Evolutionary conservation across 73 alveolate species (phyloP).

Genomic region (Diophrys sp.): DNA sequence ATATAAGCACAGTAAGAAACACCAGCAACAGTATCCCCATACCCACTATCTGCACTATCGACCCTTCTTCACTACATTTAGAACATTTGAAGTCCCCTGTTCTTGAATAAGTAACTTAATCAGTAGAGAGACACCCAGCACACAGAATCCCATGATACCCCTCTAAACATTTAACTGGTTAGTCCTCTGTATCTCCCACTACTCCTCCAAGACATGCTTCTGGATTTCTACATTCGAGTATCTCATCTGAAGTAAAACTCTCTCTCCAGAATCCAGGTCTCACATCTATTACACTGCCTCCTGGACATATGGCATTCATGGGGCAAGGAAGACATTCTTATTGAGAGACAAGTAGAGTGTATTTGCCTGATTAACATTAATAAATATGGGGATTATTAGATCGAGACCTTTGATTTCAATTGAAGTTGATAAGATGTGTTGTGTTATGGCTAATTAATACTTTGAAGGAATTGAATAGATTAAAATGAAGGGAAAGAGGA

Average conservation of each 20-base stretch:
- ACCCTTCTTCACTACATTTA: conserved; percentile 9
- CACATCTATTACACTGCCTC: conserved; percentile 2
- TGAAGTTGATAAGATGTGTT: no score
- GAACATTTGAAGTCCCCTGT: background rate
- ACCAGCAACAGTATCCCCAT: background rate
- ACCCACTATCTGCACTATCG: background rate
- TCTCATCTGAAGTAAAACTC: conserved; percentile 1
- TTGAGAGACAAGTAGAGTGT: no score
- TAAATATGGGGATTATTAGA: no score
- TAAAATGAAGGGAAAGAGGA: no score
- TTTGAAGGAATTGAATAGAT: no score
- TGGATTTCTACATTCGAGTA: background rate
- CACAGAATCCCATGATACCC: conserved; percentile 28
- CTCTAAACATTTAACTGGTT: conserved; percentile 5
- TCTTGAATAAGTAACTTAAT: conserved; percentile 1
- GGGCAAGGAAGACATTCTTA: conserved; percentile 1
- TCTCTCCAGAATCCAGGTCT: conserved; percentile 27
- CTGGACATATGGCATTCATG: conserved; percentile 13
- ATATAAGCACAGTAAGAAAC: background rate
- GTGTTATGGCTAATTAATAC: no score
- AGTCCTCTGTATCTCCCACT: background rate
- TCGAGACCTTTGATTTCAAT: no score
- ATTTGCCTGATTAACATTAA: no score
- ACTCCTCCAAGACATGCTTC: conserved; percentile 33
- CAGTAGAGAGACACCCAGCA: background rate